Base-by-base conservation (phyloP, 768 basidiomycete genomes). In the Kwoniella mangroviensis region DNA sequence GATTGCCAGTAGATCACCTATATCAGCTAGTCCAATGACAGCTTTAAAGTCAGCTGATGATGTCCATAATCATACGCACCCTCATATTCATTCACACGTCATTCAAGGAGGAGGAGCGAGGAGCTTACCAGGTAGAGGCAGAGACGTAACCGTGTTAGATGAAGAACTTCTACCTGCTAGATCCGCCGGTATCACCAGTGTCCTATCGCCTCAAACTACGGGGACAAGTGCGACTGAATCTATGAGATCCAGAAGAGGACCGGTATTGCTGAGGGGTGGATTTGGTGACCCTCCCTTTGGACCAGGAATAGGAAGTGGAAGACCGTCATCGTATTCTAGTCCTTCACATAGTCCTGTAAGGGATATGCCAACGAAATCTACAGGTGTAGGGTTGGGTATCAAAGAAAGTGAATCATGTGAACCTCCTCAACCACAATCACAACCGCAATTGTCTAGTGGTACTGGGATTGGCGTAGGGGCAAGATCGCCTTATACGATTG, bases 251-350 rank as follows among this genome's bases (percentile, higher is more conserved):
- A 64, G 73, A 17, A 70, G 79, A 28, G 77, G 79, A n/a, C 79
- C 79, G 1, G 79, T 80, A 1, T 67, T 80, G 13, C 71, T 80
- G 4, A 70, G 79, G 17, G 79, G 79, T n/a, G 79, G 79, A 3
- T 80, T 80, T 45, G 76, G 73, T 3, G 73, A 75, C 26, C 63
- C 65, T 7, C 34, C 34, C 3, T 7, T 34, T 34, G 34, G 34
- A 34, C 34, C 6, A 34, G 34, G 34, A 22, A 42, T 28, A 24
- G 54, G 4, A 15, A 42, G 40, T 42, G 10, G 52, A 19, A 24
- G 60, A 45, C 24, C 45, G 3, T 68, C 67, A 19, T n/a, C 54
- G 4, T 12, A 55, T 55, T 69, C 68, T 2, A 68, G 60, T 28
- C 68, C 68, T 15, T 69, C 68, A n/a, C 68, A 69, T 28, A 63